These are phyloP conservation scores for Pichia ethanolica DNA, from an alignment of 805 yeast genomes.

Conservation along the genomic window DNA sequence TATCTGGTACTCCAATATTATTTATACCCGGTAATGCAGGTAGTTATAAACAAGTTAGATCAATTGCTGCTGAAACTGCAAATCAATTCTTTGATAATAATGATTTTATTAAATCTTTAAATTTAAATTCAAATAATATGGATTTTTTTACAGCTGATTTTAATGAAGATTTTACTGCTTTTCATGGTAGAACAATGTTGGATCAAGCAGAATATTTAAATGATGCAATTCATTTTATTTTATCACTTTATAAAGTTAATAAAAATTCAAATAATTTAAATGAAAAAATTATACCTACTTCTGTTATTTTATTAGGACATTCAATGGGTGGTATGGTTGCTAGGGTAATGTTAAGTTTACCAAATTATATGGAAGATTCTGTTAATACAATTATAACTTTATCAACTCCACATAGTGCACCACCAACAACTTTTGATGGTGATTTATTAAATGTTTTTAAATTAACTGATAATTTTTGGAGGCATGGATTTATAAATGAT, in stretches of 20 bases:
- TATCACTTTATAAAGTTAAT: slow-evolving; percentile 50
- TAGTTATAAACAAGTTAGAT: slow-evolving; percentile 78
- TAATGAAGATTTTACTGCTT: slow-evolving; percentile 92
- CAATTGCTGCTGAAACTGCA: slow-evolving; percentile 82
- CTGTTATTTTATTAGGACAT: slow-evolving; percentile 80
- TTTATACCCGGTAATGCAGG: slow-evolving; percentile 99
- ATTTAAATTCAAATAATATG: slow-evolving; percentile 36
- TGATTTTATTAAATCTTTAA: slow-evolving; percentile 20
- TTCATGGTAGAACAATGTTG: slow-evolving; percentile 86
- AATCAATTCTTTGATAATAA: slow-evolving; percentile 38
- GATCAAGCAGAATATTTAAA: slow-evolving; percentile 92
- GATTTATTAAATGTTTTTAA: slow-evolving; percentile 72
- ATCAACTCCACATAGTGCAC: slow-evolving; percentile 86
- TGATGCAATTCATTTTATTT: slow-evolving; percentile 74
- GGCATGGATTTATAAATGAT: slow-evolving; percentile 40
- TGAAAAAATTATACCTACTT: slow-evolving; percentile 25
- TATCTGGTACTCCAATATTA: slow-evolving; percentile 76
- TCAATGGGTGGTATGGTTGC: slow-evolving; percentile 98
- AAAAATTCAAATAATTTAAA: slow-evolving; percentile 5
- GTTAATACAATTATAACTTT: slow-evolving; percentile 79
- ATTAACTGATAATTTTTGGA: slow-evolving; percentile 75
- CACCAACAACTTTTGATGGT: slow-evolving; percentile 91
- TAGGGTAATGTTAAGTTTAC: slow-evolving; percentile 71
- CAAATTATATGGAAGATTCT: slow-evolving; percentile 64
- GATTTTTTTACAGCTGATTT: slow-evolving; percentile 92